Evolutionary conservation across 805 yeast genomes (phyloP).

Genomic region (Schizosaccharomyces lindneri): DNA sequence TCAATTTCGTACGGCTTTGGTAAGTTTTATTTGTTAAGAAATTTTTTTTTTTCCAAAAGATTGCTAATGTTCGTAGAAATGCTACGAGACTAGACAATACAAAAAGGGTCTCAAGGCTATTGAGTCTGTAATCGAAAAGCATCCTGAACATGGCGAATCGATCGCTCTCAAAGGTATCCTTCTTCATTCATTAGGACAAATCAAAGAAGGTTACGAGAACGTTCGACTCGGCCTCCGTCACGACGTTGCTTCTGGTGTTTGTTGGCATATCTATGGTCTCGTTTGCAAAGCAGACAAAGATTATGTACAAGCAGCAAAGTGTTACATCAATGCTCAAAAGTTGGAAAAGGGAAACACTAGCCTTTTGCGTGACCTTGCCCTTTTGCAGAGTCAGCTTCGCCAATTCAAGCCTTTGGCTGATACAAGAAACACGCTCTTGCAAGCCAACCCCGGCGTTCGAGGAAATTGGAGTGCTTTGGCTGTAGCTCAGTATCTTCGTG

Average conservation of each 20-base stretch:
- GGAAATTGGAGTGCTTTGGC: slow-evolving; percentile 82
- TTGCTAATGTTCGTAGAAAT: background rate
- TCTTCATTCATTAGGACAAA: slow-evolving; percentile 20
- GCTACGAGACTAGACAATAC: slow-evolving; percentile 63
- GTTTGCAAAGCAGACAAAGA: slow-evolving; percentile 46
- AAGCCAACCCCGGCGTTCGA: slow-evolving; percentile 53
- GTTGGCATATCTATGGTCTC: slow-evolving; percentile 68
- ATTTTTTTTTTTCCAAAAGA: background rate
- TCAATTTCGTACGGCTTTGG: background rate
- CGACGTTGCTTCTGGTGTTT: slow-evolving; percentile 38
- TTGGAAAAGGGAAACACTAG: slow-evolving; percentile 58
- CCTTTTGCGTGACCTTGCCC: slow-evolving; percentile 58
- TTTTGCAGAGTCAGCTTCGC: slow-evolving; percentile 56
- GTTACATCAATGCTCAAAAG: slow-evolving; percentile 49
- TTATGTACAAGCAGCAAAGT: slow-evolving; percentile 52
- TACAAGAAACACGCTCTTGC: slow-evolving; percentile 42
- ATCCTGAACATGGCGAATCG: slow-evolving; percentile 52
- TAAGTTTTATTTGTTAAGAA: background rate
- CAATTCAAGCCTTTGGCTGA: slow-evolving; percentile 37
- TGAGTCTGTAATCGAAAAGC: slow-evolving; percentile 54
- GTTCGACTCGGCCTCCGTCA: slow-evolving; percentile 36
- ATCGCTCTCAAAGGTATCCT: slow-evolving; percentile 65
- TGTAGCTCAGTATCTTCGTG: slow-evolving; percentile 55
- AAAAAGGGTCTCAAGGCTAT: slow-evolving; percentile 58
- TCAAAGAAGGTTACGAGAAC: slow-evolving; percentile 37